Evolutionary conservation across 2,329 filamentous ascomycete species (phyloP).

Genomic region (Xylaria sp.): DNA sequence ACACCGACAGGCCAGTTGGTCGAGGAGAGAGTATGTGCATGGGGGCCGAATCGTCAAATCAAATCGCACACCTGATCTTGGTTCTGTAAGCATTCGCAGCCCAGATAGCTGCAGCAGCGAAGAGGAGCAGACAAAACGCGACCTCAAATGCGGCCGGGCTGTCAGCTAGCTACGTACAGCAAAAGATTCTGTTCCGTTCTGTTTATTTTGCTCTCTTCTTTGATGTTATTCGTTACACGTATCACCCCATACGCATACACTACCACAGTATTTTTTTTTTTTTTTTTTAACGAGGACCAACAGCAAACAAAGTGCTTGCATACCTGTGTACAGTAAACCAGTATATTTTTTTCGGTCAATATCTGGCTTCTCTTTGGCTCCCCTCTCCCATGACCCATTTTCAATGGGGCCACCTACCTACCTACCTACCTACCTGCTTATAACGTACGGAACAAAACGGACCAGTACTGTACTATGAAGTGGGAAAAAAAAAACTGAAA

Average conservation of each 20-base stretch:
- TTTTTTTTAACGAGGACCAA: background rate
- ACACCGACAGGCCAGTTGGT: conserved; percentile 18
- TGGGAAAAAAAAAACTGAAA: background rate
- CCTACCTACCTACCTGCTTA: conserved; percentile 21
- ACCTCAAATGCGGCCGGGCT: conserved; percentile 35
- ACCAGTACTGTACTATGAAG: background rate
- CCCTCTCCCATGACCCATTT: background rate
- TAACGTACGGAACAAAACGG: conserved; percentile 24
- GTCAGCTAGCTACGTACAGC: conserved; percentile 13
- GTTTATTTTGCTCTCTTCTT: conserved; percentile 13
- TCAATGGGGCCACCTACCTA: conserved; percentile 12
- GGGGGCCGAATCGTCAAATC: conserved; percentile 15
- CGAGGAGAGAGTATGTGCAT: background rate
- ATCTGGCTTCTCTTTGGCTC: conserved; percentile 30
- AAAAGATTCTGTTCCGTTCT: background rate
- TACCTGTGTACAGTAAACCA: background rate
- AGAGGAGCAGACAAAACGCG: conserved; percentile 30
- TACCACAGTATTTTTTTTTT: no score
- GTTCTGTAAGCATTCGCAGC: conserved; percentile 28
- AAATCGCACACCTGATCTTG: conserved; percentile 11
- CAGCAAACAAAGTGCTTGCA: conserved; percentile 6
- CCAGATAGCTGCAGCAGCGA: conserved; percentile 15
- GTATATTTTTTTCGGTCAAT: conserved; percentile 33
- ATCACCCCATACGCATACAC: conserved; percentile 2
- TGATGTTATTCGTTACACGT: conserved; percentile 11